These are phyloP conservation scores for Pichia scutulata DNA, from an alignment of 805 yeast species.

Conservation along the genomic window DNA sequence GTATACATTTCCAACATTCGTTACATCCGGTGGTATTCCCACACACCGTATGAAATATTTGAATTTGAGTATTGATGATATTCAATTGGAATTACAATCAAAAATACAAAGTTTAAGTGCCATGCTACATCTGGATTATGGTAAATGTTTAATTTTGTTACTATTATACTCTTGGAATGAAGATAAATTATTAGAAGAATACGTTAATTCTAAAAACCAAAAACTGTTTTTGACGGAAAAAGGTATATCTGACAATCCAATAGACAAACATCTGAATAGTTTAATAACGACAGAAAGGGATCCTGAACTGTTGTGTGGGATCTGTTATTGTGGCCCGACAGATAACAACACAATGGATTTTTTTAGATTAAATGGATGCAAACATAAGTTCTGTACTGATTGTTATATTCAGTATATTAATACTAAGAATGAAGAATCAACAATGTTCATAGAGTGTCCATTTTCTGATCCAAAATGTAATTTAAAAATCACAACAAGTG, in stretches of 20 bases:
- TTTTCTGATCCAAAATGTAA: conserved; percentile 40
- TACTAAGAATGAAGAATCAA: conserved; percentile 33
- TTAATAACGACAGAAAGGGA: conserved; percentile 15
- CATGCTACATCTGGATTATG: conserved; percentile 31
- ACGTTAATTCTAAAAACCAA: conserved; percentile 33
- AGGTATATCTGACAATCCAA: conserved; percentile 28
- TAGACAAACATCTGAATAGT: conserved; percentile 21
- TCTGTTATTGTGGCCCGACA: conserved; percentile 61
- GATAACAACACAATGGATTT: conserved; percentile 24
- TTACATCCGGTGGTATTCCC: conserved; percentile 16
- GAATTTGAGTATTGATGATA: conserved; percentile 25
- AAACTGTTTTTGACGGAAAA: conserved; percentile 17
- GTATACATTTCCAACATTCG: conserved; percentile 15
- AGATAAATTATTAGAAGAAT: conserved; percentile 48
- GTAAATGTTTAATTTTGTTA: conserved; percentile 37
- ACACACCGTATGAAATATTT: conserved; percentile 26
- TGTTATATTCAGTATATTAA: conserved; percentile 62
- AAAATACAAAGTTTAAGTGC: conserved; percentile 29
- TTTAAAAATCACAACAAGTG: conserved; percentile 35
- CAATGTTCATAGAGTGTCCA: conserved; percentile 57
- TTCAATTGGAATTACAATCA: conserved; percentile 20
- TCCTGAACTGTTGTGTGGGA: conserved; percentile 41
- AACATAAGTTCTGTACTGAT: conserved; percentile 58
- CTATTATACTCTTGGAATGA: conserved; percentile 51
- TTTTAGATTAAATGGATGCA: conserved; percentile 51